Conservation (phyloP, 441 rosid species). For the Populus hybrid region DNA sequence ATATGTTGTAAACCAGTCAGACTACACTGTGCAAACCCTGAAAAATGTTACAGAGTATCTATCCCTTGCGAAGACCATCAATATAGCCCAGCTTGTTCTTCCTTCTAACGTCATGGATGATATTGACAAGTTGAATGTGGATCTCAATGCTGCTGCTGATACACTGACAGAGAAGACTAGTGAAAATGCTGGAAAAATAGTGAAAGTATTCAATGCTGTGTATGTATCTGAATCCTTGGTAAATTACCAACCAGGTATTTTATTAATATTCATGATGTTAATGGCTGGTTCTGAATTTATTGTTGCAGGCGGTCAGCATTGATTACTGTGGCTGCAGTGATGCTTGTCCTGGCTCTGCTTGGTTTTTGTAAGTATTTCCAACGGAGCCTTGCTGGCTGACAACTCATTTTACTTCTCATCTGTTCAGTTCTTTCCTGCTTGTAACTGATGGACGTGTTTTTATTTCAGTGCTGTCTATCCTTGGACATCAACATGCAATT, state of each 20-base stretch:
- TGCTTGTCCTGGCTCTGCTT: slow-evolving; percentile 74
- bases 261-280: slow-evolving; percentile 4
- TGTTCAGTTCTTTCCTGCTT: slow-evolving; percentile 12
- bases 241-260: slow-evolving; percentile 7
- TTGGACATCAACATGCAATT: slow-evolving; percentile 67
- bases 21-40: slow-evolving; percentile 78
- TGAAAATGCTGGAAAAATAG: slow-evolving; percentile 67
- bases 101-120: slow-evolving; percentile 63
- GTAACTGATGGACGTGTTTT: slow-evolving; percentile 14
- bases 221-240: slow-evolving; percentile 31
- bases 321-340: slow-evolving; percentile 75
- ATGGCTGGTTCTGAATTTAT: slow-evolving; percentile 10
- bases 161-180: slow-evolving; percentile 63
- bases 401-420: slow-evolving; percentile 8
- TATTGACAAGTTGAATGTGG: slow-evolving; percentile 68
- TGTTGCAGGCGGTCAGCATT: slow-evolving; percentile 66
- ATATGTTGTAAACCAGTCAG: slow-evolving; percentile 87
- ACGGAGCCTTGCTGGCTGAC: neutral
- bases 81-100: slow-evolving; percentile 70
- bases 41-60: slow-evolving; percentile 82
- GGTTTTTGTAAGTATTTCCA: slow-evolving; percentile 65
- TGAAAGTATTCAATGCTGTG: slow-evolving; percentile 62
- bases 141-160: slow-evolving; percentile 71
- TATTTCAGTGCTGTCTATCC: slow-evolving; percentile 64
- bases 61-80: slow-evolving; percentile 84